phyloP scores from a whole-genome alignment of 805 yeast species.

The Kurtzmaniella cleridarum region DNA sequence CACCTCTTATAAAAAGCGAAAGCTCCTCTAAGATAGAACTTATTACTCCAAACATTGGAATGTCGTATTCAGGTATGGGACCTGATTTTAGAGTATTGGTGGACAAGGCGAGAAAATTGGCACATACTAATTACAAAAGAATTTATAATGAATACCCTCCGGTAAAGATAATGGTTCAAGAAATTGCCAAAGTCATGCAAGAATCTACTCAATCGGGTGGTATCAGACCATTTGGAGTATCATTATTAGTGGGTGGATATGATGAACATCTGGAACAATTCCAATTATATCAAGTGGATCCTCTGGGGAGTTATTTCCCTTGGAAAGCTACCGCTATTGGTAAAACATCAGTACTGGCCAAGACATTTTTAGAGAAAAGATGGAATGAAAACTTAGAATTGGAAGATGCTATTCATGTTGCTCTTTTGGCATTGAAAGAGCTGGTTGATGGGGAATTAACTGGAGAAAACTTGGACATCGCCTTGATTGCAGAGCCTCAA shows the following conservation, averaged over 20 bases:
- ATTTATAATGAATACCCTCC: slow-evolving; percentile 97
- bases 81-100: slow-evolving; percentile 95
- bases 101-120: slow-evolving; percentile 87
- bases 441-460: slow-evolving; percentile 97
- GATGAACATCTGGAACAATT: slow-evolving; percentile 67
- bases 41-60: slow-evolving; percentile 93
- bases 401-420: slow-evolving; percentile 97
- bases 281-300: slow-evolving; percentile 94
- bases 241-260: slow-evolving; percentile 88
- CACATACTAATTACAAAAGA: slow-evolving; percentile 90
- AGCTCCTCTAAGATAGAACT: slow-evolving; percentile 72
- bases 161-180: slow-evolving; percentile 86
- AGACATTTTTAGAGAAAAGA: slow-evolving; percentile 94
- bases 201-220: slow-evolving; percentile 99
- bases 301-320: slow-evolving; percentile 95
- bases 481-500: slow-evolving; percentile 78
- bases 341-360: slow-evolving; percentile 91
- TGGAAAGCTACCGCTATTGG: slow-evolving; percentile 99
- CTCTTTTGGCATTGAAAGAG: slow-evolving; percentile 88
- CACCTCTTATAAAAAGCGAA: slow-evolving; percentile 70
- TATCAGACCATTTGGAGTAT: slow-evolving; percentile 98
- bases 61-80: slow-evolving; percentile 98
- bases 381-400: slow-evolving; percentile 97
- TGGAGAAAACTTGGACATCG: slow-evolving; percentile 92
- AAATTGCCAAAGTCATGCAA: slow-evolving; percentile 94